These are phyloP conservation scores for Beta lomatogona DNA, from an alignment of 179 eudicot species.

Conservation along the genomic window DNA sequence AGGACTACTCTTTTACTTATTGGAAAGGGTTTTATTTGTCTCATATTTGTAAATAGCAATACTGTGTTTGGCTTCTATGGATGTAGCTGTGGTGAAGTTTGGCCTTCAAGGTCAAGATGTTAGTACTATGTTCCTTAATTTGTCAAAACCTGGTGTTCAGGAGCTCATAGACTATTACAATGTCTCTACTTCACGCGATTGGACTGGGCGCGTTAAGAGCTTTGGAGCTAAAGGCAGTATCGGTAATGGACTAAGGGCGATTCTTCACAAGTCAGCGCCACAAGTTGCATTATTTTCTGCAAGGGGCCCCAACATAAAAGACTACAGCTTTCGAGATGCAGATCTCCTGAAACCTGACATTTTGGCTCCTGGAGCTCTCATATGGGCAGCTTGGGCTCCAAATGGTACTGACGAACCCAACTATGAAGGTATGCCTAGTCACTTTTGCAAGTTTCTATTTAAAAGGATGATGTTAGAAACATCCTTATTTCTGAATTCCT, in stretches of 20 bases:
- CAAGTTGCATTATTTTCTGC: slow-evolving; percentile 88
- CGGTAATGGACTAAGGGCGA: slow-evolving; percentile 71
- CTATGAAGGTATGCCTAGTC: slow-evolving; percentile 48
- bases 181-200: slow-evolving; percentile 70
- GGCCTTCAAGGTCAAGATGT: not conserved
- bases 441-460: not conserved
- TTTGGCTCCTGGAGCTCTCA: slow-evolving; percentile 89
- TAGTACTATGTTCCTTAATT: slow-evolving; percentile 6
- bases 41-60: not conserved
- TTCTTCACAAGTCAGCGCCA: slow-evolving; percentile 87
- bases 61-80: not conserved
- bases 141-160: slow-evolving; percentile 36
- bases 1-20: not conserved
- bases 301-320: slow-evolving; percentile 86
- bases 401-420: slow-evolving; percentile 91
- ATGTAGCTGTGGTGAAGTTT: not conserved
- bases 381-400: slow-evolving; percentile 95
- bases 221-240: slow-evolving; percentile 74
- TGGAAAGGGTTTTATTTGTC: too few relatives aligned
- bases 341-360: slow-evolving; percentile 94
- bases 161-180: slow-evolving; percentile 84
- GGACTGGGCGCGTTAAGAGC: slow-evolving; percentile 90
- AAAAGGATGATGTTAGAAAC: not conserved
- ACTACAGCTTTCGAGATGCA: slow-evolving; percentile 83
- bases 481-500: not conserved